These are phyloP conservation scores for Zygoascus hellenicus DNA, from an alignment of 1,139 yeast species.

Conservation along the genomic window DNA sequence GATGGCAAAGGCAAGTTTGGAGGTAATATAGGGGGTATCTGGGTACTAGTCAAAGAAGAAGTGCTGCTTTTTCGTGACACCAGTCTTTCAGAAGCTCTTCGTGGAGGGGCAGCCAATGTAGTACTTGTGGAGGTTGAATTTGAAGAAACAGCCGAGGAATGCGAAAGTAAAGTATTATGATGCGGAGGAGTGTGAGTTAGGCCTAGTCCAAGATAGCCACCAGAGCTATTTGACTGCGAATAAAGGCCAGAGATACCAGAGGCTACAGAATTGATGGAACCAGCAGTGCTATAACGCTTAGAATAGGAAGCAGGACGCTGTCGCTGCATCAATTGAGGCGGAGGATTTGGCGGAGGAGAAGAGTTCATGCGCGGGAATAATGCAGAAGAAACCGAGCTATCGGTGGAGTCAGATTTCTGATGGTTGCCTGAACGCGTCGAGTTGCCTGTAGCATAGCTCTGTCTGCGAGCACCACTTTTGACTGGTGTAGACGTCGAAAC, in stretches of 20 bases:
- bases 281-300: slow-evolving; percentile 4
- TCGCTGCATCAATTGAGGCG: slow-evolving; percentile 5
- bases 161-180: not conserved
- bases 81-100: not conserved
- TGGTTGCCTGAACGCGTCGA: not conserved
- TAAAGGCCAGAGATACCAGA: not conserved
- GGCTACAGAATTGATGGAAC: slow-evolving; percentile 3
- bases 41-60: not conserved
- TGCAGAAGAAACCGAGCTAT: slow-evolving; percentile 21
- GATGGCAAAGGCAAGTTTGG: slow-evolving; percentile 2
- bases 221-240: not conserved
- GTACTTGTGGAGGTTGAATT: not conserved
- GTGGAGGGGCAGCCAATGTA: not conserved
- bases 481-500: slow-evolving; percentile 3
- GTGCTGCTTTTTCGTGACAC: slow-evolving; percentile 1
- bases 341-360: slow-evolving; percentile 16
- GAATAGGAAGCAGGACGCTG: not conserved
- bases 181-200: not conserved
- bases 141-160: not conserved
- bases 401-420: slow-evolving; percentile 12
- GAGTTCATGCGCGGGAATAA: slow-evolving; percentile 19
- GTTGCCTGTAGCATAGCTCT: not conserved
- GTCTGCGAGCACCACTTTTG: not conserved
- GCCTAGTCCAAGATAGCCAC: not conserved
- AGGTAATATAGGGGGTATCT: slow-evolving; percentile 1